These are phyloP conservation scores for Lentinula sp. DNA, from an alignment of 768 basidiomycete species.

Conservation along the genomic window DNA sequence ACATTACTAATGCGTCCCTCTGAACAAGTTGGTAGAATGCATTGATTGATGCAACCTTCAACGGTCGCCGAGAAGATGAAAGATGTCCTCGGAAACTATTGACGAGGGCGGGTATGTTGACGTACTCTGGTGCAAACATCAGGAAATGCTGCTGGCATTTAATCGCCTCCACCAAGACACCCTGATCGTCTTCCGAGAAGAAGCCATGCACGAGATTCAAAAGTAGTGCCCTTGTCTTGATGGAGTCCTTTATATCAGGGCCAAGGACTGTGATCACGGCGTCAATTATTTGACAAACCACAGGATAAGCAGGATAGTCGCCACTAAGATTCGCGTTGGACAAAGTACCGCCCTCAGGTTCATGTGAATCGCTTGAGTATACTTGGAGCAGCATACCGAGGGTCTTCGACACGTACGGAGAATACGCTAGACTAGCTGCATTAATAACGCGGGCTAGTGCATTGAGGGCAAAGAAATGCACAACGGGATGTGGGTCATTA, in stretches of 20 bases:
- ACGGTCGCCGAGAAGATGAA: constrained; percentile 71
- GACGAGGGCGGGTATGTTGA: constrained; percentile 77
- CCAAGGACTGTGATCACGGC: constrained; percentile 91
- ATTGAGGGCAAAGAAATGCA: constrained; percentile 89
- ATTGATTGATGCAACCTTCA: constrained; percentile 93
- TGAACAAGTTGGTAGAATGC: constrained; percentile 96
- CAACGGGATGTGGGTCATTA: constrained; percentile 94
- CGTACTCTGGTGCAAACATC: constrained; percentile 87
- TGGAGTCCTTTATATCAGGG: constrained; percentile 90
- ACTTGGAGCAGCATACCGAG: constrained; percentile 88
- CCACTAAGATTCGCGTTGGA: constrained; percentile 81
- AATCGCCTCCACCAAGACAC: constrained; percentile 88
- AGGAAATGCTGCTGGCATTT: constrained; percentile 95
- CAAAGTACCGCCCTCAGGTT: constrained; percentile 84
- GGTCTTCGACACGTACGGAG: constrained; percentile 82
- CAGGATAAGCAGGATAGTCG: constrained; percentile 87
- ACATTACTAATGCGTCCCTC: constrained; percentile 87
- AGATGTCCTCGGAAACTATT: constrained; percentile 73
- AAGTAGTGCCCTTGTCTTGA: constrained; percentile 70
- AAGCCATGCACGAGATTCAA: constrained; percentile 85
- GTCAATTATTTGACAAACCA: constrained; percentile 87
- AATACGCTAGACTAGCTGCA: constrained; percentile 87
- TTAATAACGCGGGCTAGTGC: constrained; percentile 85
- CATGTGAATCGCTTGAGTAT: constrained; percentile 86
- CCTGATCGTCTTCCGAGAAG: constrained; percentile 79